Conservation (phyloP, 495 filamentous ascomycete genomes). For the Bryoglossum gracile region DNA sequence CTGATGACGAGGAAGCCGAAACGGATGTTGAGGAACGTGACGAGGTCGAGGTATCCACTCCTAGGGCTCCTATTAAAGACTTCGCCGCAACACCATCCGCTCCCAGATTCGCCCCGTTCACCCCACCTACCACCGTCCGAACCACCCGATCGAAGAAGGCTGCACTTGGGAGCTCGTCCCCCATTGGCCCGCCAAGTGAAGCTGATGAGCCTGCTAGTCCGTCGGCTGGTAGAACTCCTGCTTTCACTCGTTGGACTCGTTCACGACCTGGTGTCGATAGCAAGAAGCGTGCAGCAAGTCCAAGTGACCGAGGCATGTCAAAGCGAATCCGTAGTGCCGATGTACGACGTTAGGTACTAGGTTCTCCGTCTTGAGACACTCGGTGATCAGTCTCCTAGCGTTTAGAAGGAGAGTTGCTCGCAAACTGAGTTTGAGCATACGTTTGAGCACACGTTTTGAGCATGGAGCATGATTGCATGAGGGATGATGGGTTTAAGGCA, state of each 20-base stretch:
- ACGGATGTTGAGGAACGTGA: slow-evolving; percentile 49
- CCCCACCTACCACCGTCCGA: slow-evolving; percentile 48
- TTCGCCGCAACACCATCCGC: slow-evolving; percentile 42
- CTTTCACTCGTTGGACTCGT: slow-evolving; percentile 59
- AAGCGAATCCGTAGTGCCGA: too few relatives aligned
- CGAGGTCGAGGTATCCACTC: slow-evolving; percentile 27
- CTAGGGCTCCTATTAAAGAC: slow-evolving; percentile 25
- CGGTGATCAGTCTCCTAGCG: too few relatives aligned
- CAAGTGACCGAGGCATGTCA: too few relatives aligned
- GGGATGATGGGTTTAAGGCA: too few relatives aligned
- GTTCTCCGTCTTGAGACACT: too few relatives aligned
- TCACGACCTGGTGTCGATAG: not conserved
- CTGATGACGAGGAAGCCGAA: slow-evolving; percentile 33
- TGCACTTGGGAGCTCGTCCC: slow-evolving; percentile 26
- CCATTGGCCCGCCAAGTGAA: slow-evolving; percentile 26
- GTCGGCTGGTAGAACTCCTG: slow-evolving; percentile 42
- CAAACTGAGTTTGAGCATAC: too few relatives aligned
- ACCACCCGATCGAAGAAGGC: slow-evolving; percentile 38
- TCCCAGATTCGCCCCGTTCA: slow-evolving; percentile 43
- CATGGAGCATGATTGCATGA: too few relatives aligned
- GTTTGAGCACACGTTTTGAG: too few relatives aligned
- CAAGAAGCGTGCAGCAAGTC: too few relatives aligned
- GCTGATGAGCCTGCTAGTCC: slow-evolving; percentile 25
- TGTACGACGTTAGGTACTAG: too few relatives aligned
- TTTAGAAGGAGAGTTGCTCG: too few relatives aligned